Conservation (phyloP, 768 basidiomycete species). For the Postia placenta region DNA sequence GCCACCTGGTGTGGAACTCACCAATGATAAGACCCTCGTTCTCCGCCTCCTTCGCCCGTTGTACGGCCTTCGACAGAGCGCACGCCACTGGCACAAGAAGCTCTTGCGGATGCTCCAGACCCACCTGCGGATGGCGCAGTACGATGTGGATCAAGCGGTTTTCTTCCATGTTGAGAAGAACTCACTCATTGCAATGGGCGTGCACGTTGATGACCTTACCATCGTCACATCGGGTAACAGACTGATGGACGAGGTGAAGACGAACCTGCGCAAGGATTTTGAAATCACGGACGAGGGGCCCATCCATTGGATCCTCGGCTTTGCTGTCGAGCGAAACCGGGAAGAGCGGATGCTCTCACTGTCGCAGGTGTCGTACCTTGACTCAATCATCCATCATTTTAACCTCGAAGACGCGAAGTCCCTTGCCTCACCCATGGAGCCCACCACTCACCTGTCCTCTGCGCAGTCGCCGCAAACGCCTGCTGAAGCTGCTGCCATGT, state of each 20-base stretch:
- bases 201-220: slow-evolving; percentile 24
- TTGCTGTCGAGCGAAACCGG: slow-evolving; percentile 10
- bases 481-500: slow-evolving; percentile 1
- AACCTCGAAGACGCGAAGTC: too few relatives aligned
- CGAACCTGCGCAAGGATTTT: background rate
- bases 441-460: slow-evolving; percentile 5
- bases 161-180: slow-evolving; percentile 1
- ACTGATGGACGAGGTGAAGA: slow-evolving; percentile 4
- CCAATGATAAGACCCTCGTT: slow-evolving; percentile 7
- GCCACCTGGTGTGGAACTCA: slow-evolving; percentile 19
- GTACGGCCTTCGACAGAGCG: slow-evolving; percentile 39
- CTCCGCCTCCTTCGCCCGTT: slow-evolving; percentile 24
- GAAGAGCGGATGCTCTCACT: slow-evolving; percentile 3
- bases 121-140: slow-evolving; percentile 19
- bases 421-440: too few relatives aligned
- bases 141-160: slow-evolving; percentile 23
- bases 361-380: too few relatives aligned
- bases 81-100: slow-evolving; percentile 31
- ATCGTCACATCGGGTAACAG: slow-evolving; percentile 22
- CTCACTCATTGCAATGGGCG: slow-evolving; percentile 2
- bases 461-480: slow-evolving; percentile 3
- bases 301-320: slow-evolving; percentile 1
- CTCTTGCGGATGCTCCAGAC: slow-evolving; percentile 17
- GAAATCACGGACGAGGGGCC: slow-evolving; percentile 4
- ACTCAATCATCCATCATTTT: too few relatives aligned